phyloP scores from a whole-genome alignment of 2,329 filamentous ascomycete species.

The Cladosporium sp. region DNA sequence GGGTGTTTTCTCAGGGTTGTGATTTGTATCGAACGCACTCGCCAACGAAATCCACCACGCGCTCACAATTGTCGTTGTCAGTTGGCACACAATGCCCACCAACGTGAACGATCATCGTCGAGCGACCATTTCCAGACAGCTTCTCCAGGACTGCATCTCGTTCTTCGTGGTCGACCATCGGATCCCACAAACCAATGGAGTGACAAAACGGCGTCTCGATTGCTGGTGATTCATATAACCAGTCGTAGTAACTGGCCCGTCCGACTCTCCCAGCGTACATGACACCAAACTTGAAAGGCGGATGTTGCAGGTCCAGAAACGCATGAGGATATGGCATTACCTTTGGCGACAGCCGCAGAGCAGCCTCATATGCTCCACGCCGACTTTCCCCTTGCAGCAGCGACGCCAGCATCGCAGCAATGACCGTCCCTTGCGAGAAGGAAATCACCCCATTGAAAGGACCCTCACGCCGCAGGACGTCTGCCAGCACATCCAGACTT shows the following conservation, averaged over 20 bases:
- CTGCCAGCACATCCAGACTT: constrained; percentile 62
- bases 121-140: constrained; percentile 61
- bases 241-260: constrained; percentile 54
- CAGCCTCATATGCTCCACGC: constrained; percentile 45
- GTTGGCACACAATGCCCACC: constrained; percentile 64
- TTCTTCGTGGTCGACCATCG: constrained; percentile 72
- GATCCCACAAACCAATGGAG: constrained; percentile 78
- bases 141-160: constrained; percentile 40
- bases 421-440: constrained; percentile 75
- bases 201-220: constrained; percentile 76
- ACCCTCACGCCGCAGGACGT: constrained; percentile 57
- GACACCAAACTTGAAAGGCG: constrained; percentile 65
- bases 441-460: constrained; percentile 76
- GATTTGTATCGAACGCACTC: background rate
- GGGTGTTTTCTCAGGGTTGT: no score
- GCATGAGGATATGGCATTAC: constrained; percentile 51
- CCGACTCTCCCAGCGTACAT: constrained; percentile 73
- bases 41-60: constrained; percentile 1
- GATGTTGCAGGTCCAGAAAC: constrained; percentile 46
- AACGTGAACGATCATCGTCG: constrained; percentile 69
- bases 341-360: constrained; percentile 26
- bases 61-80: background rate
- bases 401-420: constrained; percentile 67
- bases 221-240: constrained; percentile 68
- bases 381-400: constrained; percentile 58